Conservation (phyloP, 495 filamentous ascomycete species). For the Clohesyomyces aquaticus region DNA sequence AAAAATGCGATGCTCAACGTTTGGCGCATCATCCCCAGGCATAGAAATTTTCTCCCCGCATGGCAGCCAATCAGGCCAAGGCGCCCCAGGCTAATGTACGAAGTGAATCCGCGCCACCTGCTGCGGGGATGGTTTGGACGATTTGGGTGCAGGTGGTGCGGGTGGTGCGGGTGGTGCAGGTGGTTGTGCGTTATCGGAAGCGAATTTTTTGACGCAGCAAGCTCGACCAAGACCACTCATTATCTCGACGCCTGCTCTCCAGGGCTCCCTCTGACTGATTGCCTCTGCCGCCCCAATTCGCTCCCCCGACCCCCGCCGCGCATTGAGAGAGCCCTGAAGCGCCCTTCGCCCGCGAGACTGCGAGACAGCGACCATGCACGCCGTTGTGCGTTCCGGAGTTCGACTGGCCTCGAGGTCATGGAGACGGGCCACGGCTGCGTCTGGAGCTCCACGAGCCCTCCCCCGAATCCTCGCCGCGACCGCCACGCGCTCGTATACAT, state of each 20-base stretch:
- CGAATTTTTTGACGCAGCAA: constrained; percentile 29
- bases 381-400: constrained; percentile 39
- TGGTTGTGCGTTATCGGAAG: constrained; percentile 28
- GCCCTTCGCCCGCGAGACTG: constrained; percentile 14
- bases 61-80: constrained; percentile 16
- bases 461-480: constrained; percentile 31
- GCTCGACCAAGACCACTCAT: background rate
- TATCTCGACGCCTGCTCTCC: constrained; percentile 11
- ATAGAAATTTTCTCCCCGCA: constrained; percentile 21
- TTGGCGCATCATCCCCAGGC: constrained; percentile 23
- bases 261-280: constrained; percentile 6
- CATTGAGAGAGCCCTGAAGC: constrained; percentile 21
- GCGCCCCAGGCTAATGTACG: constrained; percentile 17
- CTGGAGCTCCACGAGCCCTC: constrained; percentile 30
- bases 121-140: constrained; percentile 23
- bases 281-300: constrained; percentile 19
- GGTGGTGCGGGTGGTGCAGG: no score
- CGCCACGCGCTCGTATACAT: constrained; percentile 30
- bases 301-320: constrained; percentile 7
- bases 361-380: constrained; percentile 34
- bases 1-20: constrained; percentile 6
- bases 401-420: constrained; percentile 34
- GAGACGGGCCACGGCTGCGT: constrained; percentile 33
- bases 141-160: no score
- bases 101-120: constrained; percentile 15